These are phyloP conservation scores for Aspergillus terreus DNA, from an alignment of 2,329 filamentous ascomycete genomes.

Conservation along the genomic window DNA sequence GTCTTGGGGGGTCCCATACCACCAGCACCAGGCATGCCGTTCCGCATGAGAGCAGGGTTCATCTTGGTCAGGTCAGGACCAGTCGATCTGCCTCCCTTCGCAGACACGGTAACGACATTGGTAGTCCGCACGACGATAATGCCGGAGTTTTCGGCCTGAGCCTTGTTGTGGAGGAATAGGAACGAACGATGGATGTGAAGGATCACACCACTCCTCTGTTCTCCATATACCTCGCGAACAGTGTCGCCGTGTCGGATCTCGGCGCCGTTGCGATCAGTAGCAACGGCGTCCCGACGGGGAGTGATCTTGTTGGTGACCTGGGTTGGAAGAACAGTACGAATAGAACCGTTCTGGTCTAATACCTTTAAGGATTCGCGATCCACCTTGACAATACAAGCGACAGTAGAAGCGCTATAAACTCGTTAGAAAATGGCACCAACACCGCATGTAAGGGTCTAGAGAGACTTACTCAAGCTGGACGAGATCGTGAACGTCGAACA, in stretches of 20 bases:
- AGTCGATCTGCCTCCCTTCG: conserved; percentile 78
- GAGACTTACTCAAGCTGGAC: conserved; percentile 76
- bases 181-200: conserved; percentile 92
- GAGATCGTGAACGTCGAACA: conserved; percentile 88
- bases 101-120: conserved; percentile 87
- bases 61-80: conserved; percentile 80
- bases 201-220: conserved; percentile 81
- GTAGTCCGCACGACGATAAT: conserved; percentile 83
- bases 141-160: conserved; percentile 79
- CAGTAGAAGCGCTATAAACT: conserved; percentile 65
- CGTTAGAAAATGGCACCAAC: conserved; percentile 23
- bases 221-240: conserved; percentile 83
- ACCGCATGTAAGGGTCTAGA: not conserved
- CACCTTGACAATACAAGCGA: conserved; percentile 90
- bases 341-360: conserved; percentile 83
- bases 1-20: conserved; percentile 64
- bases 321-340: conserved; percentile 78
- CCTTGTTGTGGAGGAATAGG: conserved; percentile 82
- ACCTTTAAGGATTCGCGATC: conserved; percentile 89
- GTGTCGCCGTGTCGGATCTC: conserved; percentile 91
- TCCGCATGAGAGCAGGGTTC: conserved; percentile 83
- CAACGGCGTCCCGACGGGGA: conserved; percentile 76
- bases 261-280: conserved; percentile 86
- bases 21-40: conserved; percentile 48
- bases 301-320: conserved; percentile 88